phyloP scores from a whole-genome alignment of 306 rosid species.

The Comarum palustre region DNA sequence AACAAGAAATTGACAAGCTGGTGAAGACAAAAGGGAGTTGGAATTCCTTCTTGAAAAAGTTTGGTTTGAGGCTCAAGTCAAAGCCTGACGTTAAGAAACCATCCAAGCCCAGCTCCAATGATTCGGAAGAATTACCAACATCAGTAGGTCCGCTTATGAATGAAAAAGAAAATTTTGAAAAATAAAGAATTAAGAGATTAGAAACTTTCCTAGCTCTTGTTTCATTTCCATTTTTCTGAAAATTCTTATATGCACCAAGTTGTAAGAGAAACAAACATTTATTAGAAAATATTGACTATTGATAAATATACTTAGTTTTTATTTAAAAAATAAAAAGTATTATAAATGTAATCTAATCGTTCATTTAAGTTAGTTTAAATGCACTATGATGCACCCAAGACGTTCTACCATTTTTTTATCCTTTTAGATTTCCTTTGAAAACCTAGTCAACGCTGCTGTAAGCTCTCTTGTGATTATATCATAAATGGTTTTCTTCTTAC shows the following conservation, averaged over 20 bases:
- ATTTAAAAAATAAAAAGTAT: too few species aligned
- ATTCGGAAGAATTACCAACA: conserved; percentile 45
- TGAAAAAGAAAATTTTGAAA: conserved; percentile 36
- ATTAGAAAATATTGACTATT: too few species aligned
- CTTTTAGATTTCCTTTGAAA: background rate
- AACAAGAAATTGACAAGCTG: conserved; percentile 66
- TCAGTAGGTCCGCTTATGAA: conserved; percentile 14
- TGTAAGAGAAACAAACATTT: too few species aligned
- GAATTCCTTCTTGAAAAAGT: conserved; percentile 58
- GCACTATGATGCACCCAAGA: too few species aligned
- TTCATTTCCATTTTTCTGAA: background rate
- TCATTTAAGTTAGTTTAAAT: too few species aligned
- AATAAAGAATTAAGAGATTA: conserved; percentile 27
- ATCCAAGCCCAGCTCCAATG: conserved; percentile 31
- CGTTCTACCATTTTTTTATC: too few species aligned
- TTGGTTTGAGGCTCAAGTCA: conserved; percentile 48
- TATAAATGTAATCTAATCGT: too few species aligned
- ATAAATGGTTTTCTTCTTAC: background rate
- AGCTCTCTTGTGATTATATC: conserved; percentile 4
- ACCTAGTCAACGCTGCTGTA: background rate
- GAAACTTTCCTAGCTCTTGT: background rate
- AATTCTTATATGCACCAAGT: too few species aligned
- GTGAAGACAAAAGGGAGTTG: conserved; percentile 69
- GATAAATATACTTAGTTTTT: too few species aligned
- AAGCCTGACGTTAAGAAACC: conserved; percentile 46